phyloP scores from a whole-genome alignment of 441 rosid species.

The Melastoma candidum region DNA sequence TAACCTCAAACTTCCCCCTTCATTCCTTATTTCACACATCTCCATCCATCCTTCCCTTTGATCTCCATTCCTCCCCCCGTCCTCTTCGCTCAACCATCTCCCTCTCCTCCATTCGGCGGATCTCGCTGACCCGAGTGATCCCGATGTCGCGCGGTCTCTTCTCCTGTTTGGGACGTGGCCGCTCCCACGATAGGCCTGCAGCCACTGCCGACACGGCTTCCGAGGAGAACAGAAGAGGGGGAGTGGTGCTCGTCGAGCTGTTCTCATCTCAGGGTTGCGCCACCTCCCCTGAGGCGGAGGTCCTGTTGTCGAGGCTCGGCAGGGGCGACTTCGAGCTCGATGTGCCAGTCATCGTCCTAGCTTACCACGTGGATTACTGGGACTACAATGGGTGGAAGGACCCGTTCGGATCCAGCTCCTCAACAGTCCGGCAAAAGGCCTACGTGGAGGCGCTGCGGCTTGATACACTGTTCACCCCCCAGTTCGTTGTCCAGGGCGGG shows the following conservation, averaged over 20 bases:
- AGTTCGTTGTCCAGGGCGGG: conserved; percentile 62
- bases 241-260: conserved; percentile 63
- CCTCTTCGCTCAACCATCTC: background rate
- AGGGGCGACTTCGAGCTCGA: conserved; percentile 71
- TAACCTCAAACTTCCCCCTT: too few relatives aligned
- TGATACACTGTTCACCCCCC: conserved; percentile 85
- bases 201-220: conserved; percentile 21
- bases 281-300: conserved; percentile 71
- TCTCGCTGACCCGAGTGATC: conserved; percentile 16
- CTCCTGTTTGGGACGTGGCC: conserved; percentile 45
- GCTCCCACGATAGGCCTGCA: conserved; percentile 10
- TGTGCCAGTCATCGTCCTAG: conserved; percentile 50
- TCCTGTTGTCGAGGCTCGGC: conserved; percentile 68
- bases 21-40: too few relatives aligned
- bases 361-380: conserved; percentile 84
- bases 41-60: too few relatives aligned
- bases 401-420: conserved; percentile 63
- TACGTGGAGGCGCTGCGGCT: conserved; percentile 70
- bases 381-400: conserved; percentile 93
- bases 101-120: conserved; percentile 12
- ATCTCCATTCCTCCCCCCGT: too few relatives aligned
- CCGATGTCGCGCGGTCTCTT: conserved; percentile 64
- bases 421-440: conserved; percentile 84
- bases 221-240: conserved; percentile 22
- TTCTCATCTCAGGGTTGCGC: conserved; percentile 85